Conservation (phyloP, 306 rosid species). For the Rosa chinensis region DNA sequence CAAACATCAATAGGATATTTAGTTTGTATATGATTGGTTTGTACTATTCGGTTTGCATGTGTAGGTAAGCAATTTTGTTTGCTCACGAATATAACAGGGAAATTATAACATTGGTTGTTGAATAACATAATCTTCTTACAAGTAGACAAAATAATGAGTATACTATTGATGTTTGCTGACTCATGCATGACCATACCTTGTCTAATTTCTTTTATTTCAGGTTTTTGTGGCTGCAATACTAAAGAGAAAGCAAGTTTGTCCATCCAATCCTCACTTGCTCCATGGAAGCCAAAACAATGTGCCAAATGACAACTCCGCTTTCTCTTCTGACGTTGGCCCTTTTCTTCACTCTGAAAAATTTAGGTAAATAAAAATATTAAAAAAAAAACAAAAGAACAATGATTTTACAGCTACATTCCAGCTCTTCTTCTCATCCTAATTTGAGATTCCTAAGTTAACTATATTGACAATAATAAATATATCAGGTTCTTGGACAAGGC, state of each 20-base stretch:
- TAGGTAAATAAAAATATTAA: slow-evolving; percentile 36
- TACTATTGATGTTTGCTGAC: slow-evolving; percentile 20
- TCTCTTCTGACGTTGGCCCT: slow-evolving; percentile 31
- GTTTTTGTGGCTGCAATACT: slow-evolving; percentile 85
- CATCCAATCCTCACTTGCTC: slow-evolving; percentile 66
- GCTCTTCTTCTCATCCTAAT: background rate
- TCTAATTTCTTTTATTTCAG: slow-evolving; percentile 32
- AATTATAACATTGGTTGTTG: slow-evolving; percentile 19
- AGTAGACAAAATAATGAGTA: background rate
- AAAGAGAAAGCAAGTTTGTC: slow-evolving; percentile 65
- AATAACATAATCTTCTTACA: background rate
- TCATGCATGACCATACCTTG: slow-evolving; percentile 4
- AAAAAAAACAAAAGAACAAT: background rate
- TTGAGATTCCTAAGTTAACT: background rate
- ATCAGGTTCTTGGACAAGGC: slow-evolving; percentile 91
- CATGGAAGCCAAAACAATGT: slow-evolving; percentile 49
- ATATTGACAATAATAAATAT: background rate
- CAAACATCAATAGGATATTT: background rate
- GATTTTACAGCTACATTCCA: background rate
- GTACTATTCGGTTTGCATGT: slow-evolving; percentile 11
- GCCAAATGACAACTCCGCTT: slow-evolving; percentile 9
- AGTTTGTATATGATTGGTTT: background rate
- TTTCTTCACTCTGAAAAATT: slow-evolving; percentile 53
- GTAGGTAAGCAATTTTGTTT: slow-evolving; percentile 14
- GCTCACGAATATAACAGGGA: background rate